These are phyloP conservation scores for Aegilops tauschii DNA, from an alignment of 176 grass and related monocot genomes.

Conservation along the genomic window DNA sequence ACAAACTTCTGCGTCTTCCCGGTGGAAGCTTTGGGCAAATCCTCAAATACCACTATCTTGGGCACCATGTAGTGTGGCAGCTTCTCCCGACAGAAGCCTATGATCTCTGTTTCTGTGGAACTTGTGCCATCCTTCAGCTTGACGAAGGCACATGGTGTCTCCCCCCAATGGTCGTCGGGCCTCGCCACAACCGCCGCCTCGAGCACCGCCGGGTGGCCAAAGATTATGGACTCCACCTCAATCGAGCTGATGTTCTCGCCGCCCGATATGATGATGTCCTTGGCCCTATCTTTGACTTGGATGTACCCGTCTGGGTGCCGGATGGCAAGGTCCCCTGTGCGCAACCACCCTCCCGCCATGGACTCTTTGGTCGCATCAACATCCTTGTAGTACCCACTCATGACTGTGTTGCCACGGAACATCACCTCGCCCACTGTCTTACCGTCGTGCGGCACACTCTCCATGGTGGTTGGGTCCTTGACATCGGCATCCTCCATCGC, in stretches of 20 bases:
- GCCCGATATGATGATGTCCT: slow-evolving; percentile 51
- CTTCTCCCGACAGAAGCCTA: slow-evolving; percentile 29
- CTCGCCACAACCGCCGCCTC: slow-evolving; percentile 49
- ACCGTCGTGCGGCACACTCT: slow-evolving; percentile 39
- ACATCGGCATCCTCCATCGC: slow-evolving; percentile 34
- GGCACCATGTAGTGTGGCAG: slow-evolving; percentile 53
- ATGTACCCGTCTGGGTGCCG: slow-evolving; percentile 49
- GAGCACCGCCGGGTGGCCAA: slow-evolving; percentile 43
- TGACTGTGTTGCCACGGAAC: slow-evolving; percentile 57
- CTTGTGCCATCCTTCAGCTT: slow-evolving; percentile 21
- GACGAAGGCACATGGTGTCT: slow-evolving; percentile 53
- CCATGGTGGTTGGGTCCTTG: slow-evolving; percentile 45
- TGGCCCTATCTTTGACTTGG: slow-evolving; percentile 54
- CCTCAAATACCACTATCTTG: slow-evolving; percentile 44
- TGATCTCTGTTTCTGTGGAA: slow-evolving; percentile 28
- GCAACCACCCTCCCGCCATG: slow-evolving; percentile 51
- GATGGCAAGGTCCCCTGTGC: slow-evolving; percentile 48
- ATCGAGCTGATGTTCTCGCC: slow-evolving; percentile 60
- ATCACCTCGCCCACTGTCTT: slow-evolving; percentile 47
- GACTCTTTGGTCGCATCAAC: slow-evolving; percentile 27
- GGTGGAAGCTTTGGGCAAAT: slow-evolving; percentile 47
- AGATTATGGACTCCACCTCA: slow-evolving; percentile 51
- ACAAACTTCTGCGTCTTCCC: slow-evolving; percentile 54
- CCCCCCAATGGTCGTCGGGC: slow-evolving; percentile 35
- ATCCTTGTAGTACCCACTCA: slow-evolving; percentile 57